Evolutionary conservation across 163 green algal species (phyloP).

Genomic region (Chlamydomonas reinhardtii): DNA sequence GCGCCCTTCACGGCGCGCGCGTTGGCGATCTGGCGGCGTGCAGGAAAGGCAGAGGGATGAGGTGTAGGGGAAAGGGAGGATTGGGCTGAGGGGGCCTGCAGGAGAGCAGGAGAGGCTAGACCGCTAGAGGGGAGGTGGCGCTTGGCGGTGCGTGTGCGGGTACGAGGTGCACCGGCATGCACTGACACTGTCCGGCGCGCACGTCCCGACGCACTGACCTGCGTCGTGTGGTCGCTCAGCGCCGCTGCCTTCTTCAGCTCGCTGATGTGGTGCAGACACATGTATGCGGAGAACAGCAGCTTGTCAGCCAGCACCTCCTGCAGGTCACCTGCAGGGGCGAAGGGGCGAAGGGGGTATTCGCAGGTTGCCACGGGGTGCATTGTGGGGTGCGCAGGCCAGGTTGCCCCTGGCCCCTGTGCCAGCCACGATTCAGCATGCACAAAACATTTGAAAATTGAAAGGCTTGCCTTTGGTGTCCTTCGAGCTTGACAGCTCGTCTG

Average conservation of each 20-base stretch:
- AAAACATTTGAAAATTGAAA: no score
- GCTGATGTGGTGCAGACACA: slow-evolving; percentile 36
- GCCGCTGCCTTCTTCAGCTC: slow-evolving; percentile 39
- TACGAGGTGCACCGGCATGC: no score
- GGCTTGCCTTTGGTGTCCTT: no score
- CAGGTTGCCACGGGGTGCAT: no score
- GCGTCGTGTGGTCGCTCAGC: slow-evolving; percentile 25
- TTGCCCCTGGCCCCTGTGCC: no score
- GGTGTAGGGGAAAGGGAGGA: background rate
- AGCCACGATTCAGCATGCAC: no score
- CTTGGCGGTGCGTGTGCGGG: no score
- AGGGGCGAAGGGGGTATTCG: background rate
- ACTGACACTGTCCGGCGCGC: no score
- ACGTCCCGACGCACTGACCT: background rate
- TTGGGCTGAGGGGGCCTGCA: background rate
- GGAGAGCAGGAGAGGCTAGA: no score
- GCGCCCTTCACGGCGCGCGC: slow-evolving; percentile 20
- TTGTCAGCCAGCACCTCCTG: slow-evolving; percentile 41
- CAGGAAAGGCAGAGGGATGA: background rate
- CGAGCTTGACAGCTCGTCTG: slow-evolving; percentile 30
- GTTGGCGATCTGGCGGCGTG: slow-evolving; percentile 2
- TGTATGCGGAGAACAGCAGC: slow-evolving; percentile 42
- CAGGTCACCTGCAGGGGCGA: slow-evolving; percentile 13
- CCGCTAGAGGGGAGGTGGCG: no score
- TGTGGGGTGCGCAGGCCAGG: no score